These are phyloP conservation scores for Paraphoma sp. DNA, from an alignment of 2,329 filamentous ascomycete species.

Conservation along the genomic window DNA sequence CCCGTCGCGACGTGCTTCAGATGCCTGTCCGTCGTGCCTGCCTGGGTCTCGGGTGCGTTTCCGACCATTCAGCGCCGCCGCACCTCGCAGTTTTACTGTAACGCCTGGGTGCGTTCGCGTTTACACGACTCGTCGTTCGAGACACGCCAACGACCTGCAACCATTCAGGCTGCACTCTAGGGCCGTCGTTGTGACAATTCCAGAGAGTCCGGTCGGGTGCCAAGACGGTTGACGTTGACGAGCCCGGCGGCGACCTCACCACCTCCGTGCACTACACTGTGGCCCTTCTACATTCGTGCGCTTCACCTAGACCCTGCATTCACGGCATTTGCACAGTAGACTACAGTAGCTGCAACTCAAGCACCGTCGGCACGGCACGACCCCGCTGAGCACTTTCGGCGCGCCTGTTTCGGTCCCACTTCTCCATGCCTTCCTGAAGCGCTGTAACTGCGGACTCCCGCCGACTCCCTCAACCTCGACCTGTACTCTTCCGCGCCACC, in stretches of 20 bases:
- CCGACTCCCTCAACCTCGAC: not conserved
- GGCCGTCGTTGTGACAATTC: no score
- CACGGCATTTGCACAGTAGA: not conserved
- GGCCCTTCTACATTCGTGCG: not conserved
- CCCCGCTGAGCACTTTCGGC: not conserved
- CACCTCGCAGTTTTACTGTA: not conserved
- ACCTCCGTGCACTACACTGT: conserved; percentile 5
- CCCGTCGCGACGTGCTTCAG: conserved; percentile 7
- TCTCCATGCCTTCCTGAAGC: conserved; percentile 11
- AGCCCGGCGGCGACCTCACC: conserved; percentile 8
- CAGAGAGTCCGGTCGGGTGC: not conserved
- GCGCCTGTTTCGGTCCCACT: not conserved
- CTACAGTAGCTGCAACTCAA: not conserved
- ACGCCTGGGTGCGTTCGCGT: not conserved
- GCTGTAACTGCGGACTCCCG: conserved; percentile 2
- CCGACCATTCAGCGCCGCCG: not conserved
- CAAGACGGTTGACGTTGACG: conserved; percentile 4
- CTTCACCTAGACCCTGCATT: not conserved
- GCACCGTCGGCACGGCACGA: not conserved
- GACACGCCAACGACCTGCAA: not conserved
- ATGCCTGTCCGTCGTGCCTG: conserved; percentile 4
- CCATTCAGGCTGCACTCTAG: not conserved
- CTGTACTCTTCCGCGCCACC: conserved; percentile 4
- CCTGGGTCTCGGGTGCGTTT: conserved; percentile 7
- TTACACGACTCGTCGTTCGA: not conserved